Conservation (phyloP, 2,329 filamentous ascomycete species). For the Xenosphaeropsis pyriputrescens region DNA sequence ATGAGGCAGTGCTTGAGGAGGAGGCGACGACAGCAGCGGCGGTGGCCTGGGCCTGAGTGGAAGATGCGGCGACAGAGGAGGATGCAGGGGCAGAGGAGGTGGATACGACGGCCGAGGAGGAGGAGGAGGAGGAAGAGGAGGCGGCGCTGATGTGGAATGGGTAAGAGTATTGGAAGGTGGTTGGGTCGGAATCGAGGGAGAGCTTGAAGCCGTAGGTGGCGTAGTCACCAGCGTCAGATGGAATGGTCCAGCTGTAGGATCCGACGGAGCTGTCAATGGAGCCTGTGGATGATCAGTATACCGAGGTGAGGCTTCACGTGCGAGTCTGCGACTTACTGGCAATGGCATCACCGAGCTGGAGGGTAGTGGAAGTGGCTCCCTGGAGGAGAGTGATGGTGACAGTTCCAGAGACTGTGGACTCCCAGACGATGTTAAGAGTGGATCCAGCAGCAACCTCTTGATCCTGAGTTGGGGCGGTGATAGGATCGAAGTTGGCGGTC, state of each 20-base stretch:
- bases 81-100: slow-evolving; percentile 3
- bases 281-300: slow-evolving; percentile 18
- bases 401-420: slow-evolving; percentile 23
- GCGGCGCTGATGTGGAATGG: slow-evolving; percentile 28
- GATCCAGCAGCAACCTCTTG: slow-evolving; percentile 31
- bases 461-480: slow-evolving; percentile 29
- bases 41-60: slow-evolving; percentile 2
- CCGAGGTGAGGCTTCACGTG: background rate
- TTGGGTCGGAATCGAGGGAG: slow-evolving; percentile 28
- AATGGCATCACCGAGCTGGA: slow-evolving; percentile 24
- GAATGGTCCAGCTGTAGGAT: slow-evolving; percentile 34
- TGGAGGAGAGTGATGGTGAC: slow-evolving; percentile 40
- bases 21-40: slow-evolving; percentile 1
- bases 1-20: slow-evolving; percentile 2
- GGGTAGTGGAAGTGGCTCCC: slow-evolving; percentile 30
- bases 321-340: slow-evolving; percentile 30
- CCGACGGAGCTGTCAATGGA: slow-evolving; percentile 29
- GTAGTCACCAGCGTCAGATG: slow-evolving; percentile 25
- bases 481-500: slow-evolving; percentile 38
- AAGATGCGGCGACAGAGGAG: slow-evolving; percentile 1
- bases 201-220: slow-evolving; percentile 44
- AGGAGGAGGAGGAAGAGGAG: slow-evolving; percentile 2
- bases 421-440: slow-evolving; percentile 27
- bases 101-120: slow-evolving; percentile 1
- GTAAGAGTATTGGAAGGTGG: slow-evolving; percentile 45